Base-by-base conservation (phyloP, 1,284 basidiomycete genomes). In the Cryptococcus hybrid region DNA sequence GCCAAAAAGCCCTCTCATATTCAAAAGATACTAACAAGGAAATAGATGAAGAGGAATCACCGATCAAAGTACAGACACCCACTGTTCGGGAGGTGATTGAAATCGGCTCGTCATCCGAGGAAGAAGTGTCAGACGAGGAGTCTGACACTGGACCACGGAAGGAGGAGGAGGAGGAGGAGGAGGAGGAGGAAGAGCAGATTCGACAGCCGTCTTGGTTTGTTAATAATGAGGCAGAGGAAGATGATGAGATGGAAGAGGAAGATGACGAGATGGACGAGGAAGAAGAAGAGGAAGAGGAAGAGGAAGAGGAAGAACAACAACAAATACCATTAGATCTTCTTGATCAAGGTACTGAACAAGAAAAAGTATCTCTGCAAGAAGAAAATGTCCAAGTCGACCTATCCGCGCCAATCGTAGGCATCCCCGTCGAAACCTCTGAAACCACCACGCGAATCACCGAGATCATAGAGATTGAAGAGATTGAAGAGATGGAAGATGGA, bases 41-140 rank as follows among this genome's bases (percentile, higher is more conserved):
- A 11, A 8, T 15, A 9, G 55, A 40, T 5, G 36, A 24, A 38
- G 24, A 44, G 43, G 43, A 44, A 13, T 13, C n/a, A 48, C 36
- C 35, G 46, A 43, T 42, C 51, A 47, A n/a, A 53, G 37, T 30
- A 24, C 24, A 40, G 52, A 44, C 43, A 15, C n/a, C 43, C n/a
- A 44, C 43, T 44, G 43, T 46, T 24, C 40, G 39, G 35, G 57
- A 57, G 15, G 55, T 57, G 12, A 61, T 61, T 24, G 53, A 55
- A 8, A 56, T 61, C 6, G 59, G 56, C 5, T 61, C 59, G 1
- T 58, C 59, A 8, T 58, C 59, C 8, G 59, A 61, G 4, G 59
- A 61, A 34, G 59, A 57, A 24, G 47, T 38, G 35, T 48, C n/a
- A 43, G 38, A 13, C 15, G 48, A 52, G 9, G 60, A 56, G 42